Evolutionary conservation across 2,329 filamentous ascomycete species (phyloP), one percentile per base, ranked within the genome.

Genomic region (Colletotrichum lupini): DNA sequence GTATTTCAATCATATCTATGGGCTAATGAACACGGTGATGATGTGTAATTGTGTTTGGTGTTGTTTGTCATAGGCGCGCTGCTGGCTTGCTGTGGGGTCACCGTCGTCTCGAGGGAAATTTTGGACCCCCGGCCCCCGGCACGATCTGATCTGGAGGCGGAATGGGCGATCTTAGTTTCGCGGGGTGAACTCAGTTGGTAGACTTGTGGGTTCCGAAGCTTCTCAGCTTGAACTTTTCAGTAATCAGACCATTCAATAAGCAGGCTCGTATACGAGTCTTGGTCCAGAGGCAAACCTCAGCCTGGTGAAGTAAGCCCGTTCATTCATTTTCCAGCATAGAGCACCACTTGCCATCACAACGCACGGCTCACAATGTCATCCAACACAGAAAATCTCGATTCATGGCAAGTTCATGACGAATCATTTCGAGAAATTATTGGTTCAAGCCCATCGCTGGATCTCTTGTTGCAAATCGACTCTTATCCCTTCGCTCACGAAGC

Each of bases 71-170:
- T 22, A n/a, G 42, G 42, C 42, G 37, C 42, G 19, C 7, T 22
- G 16, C 8, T 3, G 19, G 7, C 19, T 11, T n/a, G 6, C 32
- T 7, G 63, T 57, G 59, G 59, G 35, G 32, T 42, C 57, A n/a
- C 5, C 57, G 63, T 68, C 58, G 66, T 68, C 66, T 62, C 58
- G 66, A 68, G 66, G 66, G 66, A 35, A 49, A 61, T 5, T 16
- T 6, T 19, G 19, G 22, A 28, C 22, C 53, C 53, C 22, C 16
- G 26, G 22, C 78, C 42, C 42, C 42, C 42, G 42, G 42, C 42
- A 49, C 42, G 42, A 49, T 49, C 42, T 49, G 42, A 49, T 49
- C 42, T 49, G 19, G 42, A 22, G 42, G 19, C 19, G 42, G 42
- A 49, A 19, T n/a, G 19, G 8, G n/a, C 42, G 19, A n/a, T 49